phyloP scores from a whole-genome alignment of 2,329 filamentous ascomycete genomes.

The Fusarium zealandicum region DNA sequence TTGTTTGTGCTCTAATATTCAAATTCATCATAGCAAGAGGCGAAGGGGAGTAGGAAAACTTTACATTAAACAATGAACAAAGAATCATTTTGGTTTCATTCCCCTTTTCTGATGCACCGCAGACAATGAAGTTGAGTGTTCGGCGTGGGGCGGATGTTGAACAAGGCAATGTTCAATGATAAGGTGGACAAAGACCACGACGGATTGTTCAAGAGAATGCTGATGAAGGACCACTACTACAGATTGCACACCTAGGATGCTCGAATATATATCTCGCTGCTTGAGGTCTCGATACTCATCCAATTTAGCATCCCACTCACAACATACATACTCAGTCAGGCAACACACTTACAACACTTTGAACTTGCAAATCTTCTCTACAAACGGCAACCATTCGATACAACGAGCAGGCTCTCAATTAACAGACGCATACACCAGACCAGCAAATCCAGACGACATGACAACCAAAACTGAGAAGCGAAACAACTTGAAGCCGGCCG shows the following conservation, averaged over 20 bases:
- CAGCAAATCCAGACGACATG: background rate
- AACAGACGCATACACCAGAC: background rate
- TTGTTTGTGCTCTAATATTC: conserved; percentile 40
- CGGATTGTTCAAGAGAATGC: background rate
- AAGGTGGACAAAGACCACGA: background rate
- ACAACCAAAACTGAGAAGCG: background rate
- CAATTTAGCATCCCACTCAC: background rate
- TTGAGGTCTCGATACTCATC: background rate
- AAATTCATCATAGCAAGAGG: conserved; percentile 45
- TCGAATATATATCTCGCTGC: conserved; percentile 3
- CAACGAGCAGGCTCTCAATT: conserved; percentile 5
- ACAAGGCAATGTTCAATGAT: background rate
- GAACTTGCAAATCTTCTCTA: background rate
- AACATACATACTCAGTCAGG: too few species aligned
- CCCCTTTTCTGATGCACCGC: background rate
- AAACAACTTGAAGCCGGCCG: background rate
- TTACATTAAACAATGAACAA: conserved; percentile 39
- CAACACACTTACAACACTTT: background rate
- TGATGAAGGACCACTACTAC: background rate
- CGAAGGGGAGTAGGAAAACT: conserved; percentile 47
- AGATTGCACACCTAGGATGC: background rate
- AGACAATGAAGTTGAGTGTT: background rate
- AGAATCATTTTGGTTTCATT: conserved; percentile 15
- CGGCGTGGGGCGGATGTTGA: background rate
- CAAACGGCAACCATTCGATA: background rate